Percentiles rank a stretch among this genome's conserved stretches.
These are phyloP conservation scores for Metschnikowia dekortorum DNA, from an alignment of 805 yeast species.

Conservation along the genomic window DNA sequence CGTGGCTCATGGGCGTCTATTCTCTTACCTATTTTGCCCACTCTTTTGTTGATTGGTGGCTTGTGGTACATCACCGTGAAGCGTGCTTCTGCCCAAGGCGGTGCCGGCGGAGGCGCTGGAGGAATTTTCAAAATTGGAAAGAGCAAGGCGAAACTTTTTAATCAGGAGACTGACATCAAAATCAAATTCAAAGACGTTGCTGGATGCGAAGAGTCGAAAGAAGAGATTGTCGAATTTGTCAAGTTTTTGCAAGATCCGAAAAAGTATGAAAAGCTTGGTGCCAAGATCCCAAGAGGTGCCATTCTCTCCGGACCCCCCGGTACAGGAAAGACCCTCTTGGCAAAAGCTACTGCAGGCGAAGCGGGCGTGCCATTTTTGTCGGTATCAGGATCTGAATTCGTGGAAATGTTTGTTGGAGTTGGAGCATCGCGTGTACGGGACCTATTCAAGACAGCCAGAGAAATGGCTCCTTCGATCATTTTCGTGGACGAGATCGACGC, in stretches of 20 bases:
- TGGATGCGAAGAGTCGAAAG: slow-evolving; percentile 95
- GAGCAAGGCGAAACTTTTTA: slow-evolving; percentile 85
- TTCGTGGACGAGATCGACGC: slow-evolving; percentile 99
- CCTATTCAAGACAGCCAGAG: slow-evolving; percentile 85
- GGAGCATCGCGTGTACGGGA: slow-evolving; percentile 99
- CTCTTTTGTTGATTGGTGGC: slow-evolving; percentile 76
- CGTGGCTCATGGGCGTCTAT: slow-evolving; percentile 61
- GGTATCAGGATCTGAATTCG: slow-evolving; percentile 96
- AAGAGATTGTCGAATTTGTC: slow-evolving; percentile 97
- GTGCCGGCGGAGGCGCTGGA: slow-evolving; percentile 64
- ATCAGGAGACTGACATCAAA: slow-evolving; percentile 86
- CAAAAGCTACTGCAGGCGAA: slow-evolving; percentile 99
- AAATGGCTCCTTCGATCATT: slow-evolving; percentile 91
- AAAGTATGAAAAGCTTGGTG: slow-evolving; percentile 90
- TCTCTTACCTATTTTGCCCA: slow-evolving; percentile 72
- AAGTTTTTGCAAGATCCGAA: slow-evolving; percentile 85
- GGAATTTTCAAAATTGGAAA: slow-evolving; percentile 84
- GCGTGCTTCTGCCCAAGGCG: slow-evolving; percentile 45
- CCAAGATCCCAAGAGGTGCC: slow-evolving; percentile 97
- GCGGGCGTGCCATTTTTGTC: slow-evolving; percentile 96
- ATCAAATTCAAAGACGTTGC: slow-evolving; percentile 93
- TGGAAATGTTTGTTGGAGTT: slow-evolving; percentile 98
- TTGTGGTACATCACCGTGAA: slow-evolving; percentile 59
- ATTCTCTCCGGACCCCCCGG: slow-evolving; percentile 98
- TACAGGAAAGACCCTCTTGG: slow-evolving; percentile 95